Evolutionary conservation across 257 asterid genomes (phyloP), one percentile per base, ranked within the genome.

Genomic region (Mentha longifolia): DNA sequence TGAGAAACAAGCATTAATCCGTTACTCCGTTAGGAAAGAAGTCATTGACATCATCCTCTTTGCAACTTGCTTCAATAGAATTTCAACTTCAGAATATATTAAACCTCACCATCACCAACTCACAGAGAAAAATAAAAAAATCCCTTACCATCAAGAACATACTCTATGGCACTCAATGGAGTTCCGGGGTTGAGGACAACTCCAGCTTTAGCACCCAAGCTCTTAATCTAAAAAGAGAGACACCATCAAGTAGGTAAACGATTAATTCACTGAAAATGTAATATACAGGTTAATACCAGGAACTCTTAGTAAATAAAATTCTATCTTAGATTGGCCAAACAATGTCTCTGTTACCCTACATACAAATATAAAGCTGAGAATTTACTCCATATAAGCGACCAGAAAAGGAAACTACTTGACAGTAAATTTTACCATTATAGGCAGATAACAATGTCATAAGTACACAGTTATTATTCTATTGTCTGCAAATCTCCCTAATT

Each of bases 121-220:
- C 39, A 33, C 39, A 33, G 5, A 35, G 8, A 7, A 35, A 35
- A 35, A 5, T 5, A 35, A 7, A 35, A 35, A 35, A 35, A 35
- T 1, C 39, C 64, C 92, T 83, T 90, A 95, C 99, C 94, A 50
- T 95, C 99, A 79, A 95, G 94, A 58, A 95, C 86, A 82, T 90
- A 95, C 71, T 92, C 99, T 65, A 95, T 95, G 78, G 92, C 78
- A 56, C 68, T 83, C 85, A 95, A 77, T 55, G 99, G 87, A 62
- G 99, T 92, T 73, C 75, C 98, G 60, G 99, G 99, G 84, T 95
- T 95, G 82, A 95, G 87, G 65, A 95, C 99, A 45, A 95, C 99
- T 84, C 99, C 99, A 74, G 99, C 99, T 85, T 95, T 95, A 60
- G 99, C 99, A 61, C 99, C 98, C 76, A 95, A 72, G 78, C 84